Evolutionary conservation across 2,329 filamentous ascomycete species (phyloP), one percentile per base, ranked within the genome.

Genomic region (Verticillium tricorpus): DNA sequence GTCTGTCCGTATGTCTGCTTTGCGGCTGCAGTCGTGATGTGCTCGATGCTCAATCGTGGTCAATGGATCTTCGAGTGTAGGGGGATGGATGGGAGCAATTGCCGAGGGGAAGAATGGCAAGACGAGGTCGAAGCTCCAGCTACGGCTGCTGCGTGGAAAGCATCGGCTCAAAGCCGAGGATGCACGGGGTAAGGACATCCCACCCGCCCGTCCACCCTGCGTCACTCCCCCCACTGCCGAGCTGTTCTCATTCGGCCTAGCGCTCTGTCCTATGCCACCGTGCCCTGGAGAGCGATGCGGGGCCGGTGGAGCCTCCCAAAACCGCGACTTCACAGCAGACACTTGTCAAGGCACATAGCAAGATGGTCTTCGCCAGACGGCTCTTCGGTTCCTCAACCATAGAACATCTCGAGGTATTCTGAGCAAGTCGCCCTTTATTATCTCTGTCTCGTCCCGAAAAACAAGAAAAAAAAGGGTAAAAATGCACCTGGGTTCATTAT

Each of bases 151-250:
- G 34, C 25, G 12, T 57, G 55, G 55, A 58, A 58, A 58, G 32
- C 56, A 58, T 60, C 59, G 59, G 59, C 59, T 56, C 52, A 52
- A 57, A 57, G 40, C 60, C 60, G 55, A 61, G 60, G 60, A 34
- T 60, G 57, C 39, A 54, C 58, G 56, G 56, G 56, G 37, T 58
- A 58, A 58, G 28, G 56, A 39, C 56, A 58, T 58, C 56, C 56
- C 19, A 50, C 45, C 45, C 17, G 39, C 15, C 39, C 39, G 39
- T 45, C 39, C 19, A 45, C 19, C 2, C 45, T 50, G 45, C 45
- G 45, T 50, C 45, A 50, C 45, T 3, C 19, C 45, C 45, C 14
- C 45, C 45, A 50, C 45, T 22, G n/a, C 7, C 5, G 45, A 50
- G 45, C 45, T 50, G 45, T 50, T 50, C 45, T 12, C n/a, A 50